Evolutionary conservation across 2,329 filamentous ascomycete genomes (phyloP).

Genomic region (Sordariomycetes sp.): DNA sequence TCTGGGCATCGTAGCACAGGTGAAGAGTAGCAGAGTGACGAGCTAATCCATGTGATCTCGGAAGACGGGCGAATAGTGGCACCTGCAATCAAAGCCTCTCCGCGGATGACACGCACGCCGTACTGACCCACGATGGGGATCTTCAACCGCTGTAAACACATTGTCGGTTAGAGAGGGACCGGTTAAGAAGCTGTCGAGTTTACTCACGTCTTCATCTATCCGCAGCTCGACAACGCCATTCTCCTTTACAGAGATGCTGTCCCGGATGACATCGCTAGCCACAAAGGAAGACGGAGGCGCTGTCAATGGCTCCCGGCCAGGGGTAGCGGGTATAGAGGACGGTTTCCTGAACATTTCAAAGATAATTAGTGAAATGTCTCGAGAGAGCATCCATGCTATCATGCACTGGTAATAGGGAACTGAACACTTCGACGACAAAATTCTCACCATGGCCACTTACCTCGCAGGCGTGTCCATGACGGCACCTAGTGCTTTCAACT

Average conservation of each 20-base stretch:
- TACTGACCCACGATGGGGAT: constrained; percentile 49
- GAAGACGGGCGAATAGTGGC: constrained; percentile 40
- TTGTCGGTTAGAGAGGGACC: not conserved
- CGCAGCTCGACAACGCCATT: constrained; percentile 1
- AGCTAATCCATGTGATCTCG: constrained; percentile 42
- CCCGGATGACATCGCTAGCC: not conserved
- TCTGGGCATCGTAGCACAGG: constrained; percentile 47
- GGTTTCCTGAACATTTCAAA: not conserved
- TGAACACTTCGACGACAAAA: not conserved
- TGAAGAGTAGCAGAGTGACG: constrained; percentile 56
- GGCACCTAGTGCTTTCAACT: not conserved
- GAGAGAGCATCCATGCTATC: not conserved
- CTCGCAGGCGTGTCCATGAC: not conserved
- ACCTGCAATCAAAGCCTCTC: constrained; percentile 52
- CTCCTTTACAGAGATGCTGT: not conserved
- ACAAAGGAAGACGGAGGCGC: not conserved
- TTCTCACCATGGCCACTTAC: not conserved
- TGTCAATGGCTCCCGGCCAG: not conserved
- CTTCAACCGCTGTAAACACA: not conserved
- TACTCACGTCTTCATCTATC: not conserved
- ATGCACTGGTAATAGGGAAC: not conserved
- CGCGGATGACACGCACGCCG: constrained; percentile 45
- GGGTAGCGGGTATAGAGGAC: not conserved
- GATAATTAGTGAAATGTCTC: not conserved
- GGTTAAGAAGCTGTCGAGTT: not conserved